phyloP scores from a whole-genome alignment of 208 protist genomes.

The Trichomonas tenax region DNA sequence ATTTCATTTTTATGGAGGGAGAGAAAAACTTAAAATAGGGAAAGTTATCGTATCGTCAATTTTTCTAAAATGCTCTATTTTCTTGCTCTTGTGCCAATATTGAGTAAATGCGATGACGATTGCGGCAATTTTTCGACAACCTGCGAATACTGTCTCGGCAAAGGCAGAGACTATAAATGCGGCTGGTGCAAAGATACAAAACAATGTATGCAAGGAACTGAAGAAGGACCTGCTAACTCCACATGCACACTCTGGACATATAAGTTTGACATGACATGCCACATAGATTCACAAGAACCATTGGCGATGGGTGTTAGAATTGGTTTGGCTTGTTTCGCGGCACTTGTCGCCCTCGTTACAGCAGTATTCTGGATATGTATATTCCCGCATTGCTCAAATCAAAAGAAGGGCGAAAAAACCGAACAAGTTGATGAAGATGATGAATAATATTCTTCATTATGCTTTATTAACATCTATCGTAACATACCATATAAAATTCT shows the following conservation, averaged over 20 bases:
- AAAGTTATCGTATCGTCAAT: too few species aligned
- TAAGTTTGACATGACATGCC: background rate
- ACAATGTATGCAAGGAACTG: background rate
- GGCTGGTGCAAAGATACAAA: background rate
- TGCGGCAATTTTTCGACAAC: background rate
- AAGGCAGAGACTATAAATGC: background rate
- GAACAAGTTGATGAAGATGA: background rate
- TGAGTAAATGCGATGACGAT: background rate
- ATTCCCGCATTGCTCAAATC: background rate
- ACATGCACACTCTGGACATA: background rate
- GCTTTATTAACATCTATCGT: too few species aligned
- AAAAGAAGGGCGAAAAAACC: background rate
- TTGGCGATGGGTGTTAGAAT: background rate
- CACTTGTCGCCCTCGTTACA: background rate
- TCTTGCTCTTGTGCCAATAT: background rate
- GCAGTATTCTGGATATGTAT: constrained; percentile 12
- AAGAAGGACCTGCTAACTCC: background rate
- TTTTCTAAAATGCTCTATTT: background rate
- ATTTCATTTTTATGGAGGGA: too few species aligned
- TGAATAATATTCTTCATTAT: background rate
- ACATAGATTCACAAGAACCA: background rate
- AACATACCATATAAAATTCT: too few species aligned
- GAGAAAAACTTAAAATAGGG: too few species aligned
- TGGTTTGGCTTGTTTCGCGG: background rate
- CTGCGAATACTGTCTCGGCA: background rate